Percentiles rank a stretch among this genome's conserved stretches.
Evolutionary conservation across 2,329 filamentous ascomycete genomes (phyloP).

Genomic region (Dactylellina sp.): DNA sequence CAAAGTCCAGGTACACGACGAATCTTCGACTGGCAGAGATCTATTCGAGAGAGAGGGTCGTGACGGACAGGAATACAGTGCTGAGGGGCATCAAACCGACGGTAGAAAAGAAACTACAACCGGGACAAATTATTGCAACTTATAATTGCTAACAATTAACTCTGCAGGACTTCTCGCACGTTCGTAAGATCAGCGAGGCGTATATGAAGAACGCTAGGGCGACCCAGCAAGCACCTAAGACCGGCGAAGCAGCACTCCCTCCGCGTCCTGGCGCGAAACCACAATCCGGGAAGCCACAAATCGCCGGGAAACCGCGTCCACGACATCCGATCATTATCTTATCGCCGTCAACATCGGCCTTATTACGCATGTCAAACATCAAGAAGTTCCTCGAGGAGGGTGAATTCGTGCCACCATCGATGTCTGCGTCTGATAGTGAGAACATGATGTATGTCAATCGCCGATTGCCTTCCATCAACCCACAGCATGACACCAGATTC

Average conservation of each 20-base stretch:
- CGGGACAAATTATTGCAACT: too few relatives aligned
- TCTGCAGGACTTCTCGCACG: slow-evolving; percentile 88
- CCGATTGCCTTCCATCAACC: slow-evolving; percentile 76
- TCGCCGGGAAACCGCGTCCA: slow-evolving; percentile 68
- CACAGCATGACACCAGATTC: slow-evolving; percentile 82
- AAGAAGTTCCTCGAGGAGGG: slow-evolving; percentile 92
- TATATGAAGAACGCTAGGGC: slow-evolving; percentile 74
- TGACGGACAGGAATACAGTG: slow-evolving; percentile 91
- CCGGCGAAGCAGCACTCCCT: slow-evolving; percentile 60
- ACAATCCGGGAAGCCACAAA: slow-evolving; percentile 61
- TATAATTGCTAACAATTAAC: background rate
- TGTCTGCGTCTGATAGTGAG: slow-evolving; percentile 71
- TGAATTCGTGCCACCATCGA: slow-evolving; percentile 78
- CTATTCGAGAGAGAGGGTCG: slow-evolving; percentile 88
- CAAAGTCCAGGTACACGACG: slow-evolving; percentile 45
- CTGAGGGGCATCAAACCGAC: slow-evolving; percentile 88
- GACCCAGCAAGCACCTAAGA: slow-evolving; percentile 61
- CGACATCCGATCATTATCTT: slow-evolving; percentile 86
- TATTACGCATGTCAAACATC: slow-evolving; percentile 94
- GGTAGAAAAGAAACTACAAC: slow-evolving; percentile 66
- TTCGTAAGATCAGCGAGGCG: slow-evolving; percentile 83
- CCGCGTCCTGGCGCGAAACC: slow-evolving; percentile 62
- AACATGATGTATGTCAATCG: slow-evolving; percentile 87
- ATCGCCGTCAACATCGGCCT: slow-evolving; percentile 92
- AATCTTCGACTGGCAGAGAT: slow-evolving; percentile 88